Base-by-base conservation (phyloP, 2,329 filamentous ascomycete genomes). In the Exophiala sideris region DNA sequence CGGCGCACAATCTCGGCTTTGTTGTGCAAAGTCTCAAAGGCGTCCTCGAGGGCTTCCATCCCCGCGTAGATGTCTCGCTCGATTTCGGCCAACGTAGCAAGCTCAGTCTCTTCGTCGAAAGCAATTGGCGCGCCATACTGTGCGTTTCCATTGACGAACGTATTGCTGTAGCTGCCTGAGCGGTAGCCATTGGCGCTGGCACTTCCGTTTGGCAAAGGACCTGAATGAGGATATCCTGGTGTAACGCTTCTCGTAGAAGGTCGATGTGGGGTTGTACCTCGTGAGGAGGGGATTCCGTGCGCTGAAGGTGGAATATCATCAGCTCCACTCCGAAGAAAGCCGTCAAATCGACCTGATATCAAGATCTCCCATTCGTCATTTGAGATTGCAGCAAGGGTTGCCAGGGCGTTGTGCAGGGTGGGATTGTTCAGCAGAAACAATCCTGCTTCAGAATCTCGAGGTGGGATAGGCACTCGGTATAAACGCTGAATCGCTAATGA, bases 331-430 rank as follows among this genome's bases (percentile, higher is more conserved):
- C 92, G 95, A 16, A 96, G 79, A 72, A 97, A 97, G 3, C 92
- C 92, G 67, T 96, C 91, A 65, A 97, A 97, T 24, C 92, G 87
- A 24, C 92, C 92, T 0, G 92, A 96, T 3, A 87, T 89, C 10
- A 97, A 79, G 51, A 97, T 95, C 59, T 96, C 92, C 92, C 92
- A 97, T 71, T 97, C 92, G n/a, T 89, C 88, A 44, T 85, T 82
- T 67, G 87, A 94, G 63, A 97, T 94, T 48, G 91, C 89, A 34
- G 88, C 86, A 46, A 96, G 79, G 0, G 92, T 96, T 38, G 89
- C 85, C 2, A 97, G 82, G 32, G 96, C 84, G 65, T 94, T 87
- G 69, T 97, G 92, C 45, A 94, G 83, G 10, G 82, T 78, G 0
- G 86, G 85, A 68, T 96, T 87, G 68, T 87, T 90, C 59, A 96